These are phyloP conservation scores for Leavenworthia alabamica DNA, from an alignment of 345 rosid species.

Conservation along the genomic window DNA sequence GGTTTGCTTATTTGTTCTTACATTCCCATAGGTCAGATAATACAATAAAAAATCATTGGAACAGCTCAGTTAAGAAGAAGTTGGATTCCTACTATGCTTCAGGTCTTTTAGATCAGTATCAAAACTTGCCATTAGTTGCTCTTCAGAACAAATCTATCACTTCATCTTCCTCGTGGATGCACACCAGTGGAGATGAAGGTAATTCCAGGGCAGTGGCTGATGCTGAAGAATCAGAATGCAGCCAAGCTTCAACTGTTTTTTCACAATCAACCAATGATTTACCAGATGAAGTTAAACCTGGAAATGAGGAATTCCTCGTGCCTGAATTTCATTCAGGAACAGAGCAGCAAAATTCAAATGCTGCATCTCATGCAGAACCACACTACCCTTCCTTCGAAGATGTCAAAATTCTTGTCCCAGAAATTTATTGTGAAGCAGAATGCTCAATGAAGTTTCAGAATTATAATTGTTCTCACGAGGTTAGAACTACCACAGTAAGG, in stretches of 20 bases:
- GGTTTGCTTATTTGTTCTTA: slow-evolving; percentile 19
- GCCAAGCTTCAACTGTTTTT: slow-evolving; percentile 60
- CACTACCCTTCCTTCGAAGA: slow-evolving; percentile 50
- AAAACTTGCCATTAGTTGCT: slow-evolving; percentile 48
- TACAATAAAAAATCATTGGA: slow-evolving; percentile 98
- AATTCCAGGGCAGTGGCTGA: slow-evolving; percentile 44
- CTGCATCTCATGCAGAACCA: slow-evolving; percentile 55
- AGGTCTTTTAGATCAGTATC: slow-evolving; percentile 79
- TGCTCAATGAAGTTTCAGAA: slow-evolving; percentile 44
- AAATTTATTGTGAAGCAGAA: slow-evolving; percentile 49
- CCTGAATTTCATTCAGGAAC: slow-evolving; percentile 40
- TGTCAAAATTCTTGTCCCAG: slow-evolving; percentile 44
- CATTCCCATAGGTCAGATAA: slow-evolving; percentile 86
- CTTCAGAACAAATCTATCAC: slow-evolving; percentile 49
- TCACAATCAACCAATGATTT: slow-evolving; percentile 60
- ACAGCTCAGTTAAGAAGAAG: slow-evolving; percentile 99
- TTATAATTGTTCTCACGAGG: slow-evolving; percentile 35
- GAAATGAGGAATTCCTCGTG: slow-evolving; percentile 42
- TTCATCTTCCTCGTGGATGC: slow-evolving; percentile 60
- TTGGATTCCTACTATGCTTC: slow-evolving; percentile 85
- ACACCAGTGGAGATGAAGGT: slow-evolving; percentile 64
- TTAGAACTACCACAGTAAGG: slow-evolving; percentile 30
- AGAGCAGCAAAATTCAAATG: slow-evolving; percentile 52
- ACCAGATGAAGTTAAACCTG: slow-evolving; percentile 36
- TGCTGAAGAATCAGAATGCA: slow-evolving; percentile 83